Evolutionary conservation across 2,329 filamentous ascomycete species (phyloP).

Genomic region (Tolypocladium nubicola): DNA sequence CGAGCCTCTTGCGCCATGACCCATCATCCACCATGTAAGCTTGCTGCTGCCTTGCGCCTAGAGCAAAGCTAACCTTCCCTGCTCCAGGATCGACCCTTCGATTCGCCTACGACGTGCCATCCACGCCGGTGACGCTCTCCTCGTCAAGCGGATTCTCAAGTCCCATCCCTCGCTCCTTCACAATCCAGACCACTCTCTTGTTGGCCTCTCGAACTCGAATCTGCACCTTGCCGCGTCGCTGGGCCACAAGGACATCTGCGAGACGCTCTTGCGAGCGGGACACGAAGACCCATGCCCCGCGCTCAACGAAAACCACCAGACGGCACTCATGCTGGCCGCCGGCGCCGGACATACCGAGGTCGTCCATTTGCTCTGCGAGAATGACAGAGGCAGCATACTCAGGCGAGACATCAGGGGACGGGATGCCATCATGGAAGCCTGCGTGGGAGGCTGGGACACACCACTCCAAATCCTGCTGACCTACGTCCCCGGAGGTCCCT

Average conservation of each 20-base stretch:
- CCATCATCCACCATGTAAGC: neutral
- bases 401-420: constrained; percentile 57
- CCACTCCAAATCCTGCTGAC: constrained; percentile 55
- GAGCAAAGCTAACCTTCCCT: neutral
- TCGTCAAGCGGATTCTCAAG: constrained; percentile 67
- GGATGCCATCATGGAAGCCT: constrained; percentile 62
- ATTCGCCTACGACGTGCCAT: constrained; percentile 76
- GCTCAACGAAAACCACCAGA: constrained; percentile 70
- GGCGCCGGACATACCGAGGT: constrained; percentile 59
- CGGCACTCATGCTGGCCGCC: constrained; percentile 71
- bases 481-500: constrained; percentile 43
- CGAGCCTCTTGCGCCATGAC: neutral
- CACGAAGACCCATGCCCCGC: constrained; percentile 67
- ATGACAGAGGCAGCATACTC: constrained; percentile 51
- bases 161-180: constrained; percentile 61
- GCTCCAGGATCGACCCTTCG: constrained; percentile 60
- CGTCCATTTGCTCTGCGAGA: constrained; percentile 58
- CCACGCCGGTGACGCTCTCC: constrained; percentile 57
- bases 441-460: constrained; percentile 50
- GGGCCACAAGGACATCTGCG: constrained; percentile 58
- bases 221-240: constrained; percentile 71
- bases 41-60: too few species aligned
- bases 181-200: constrained; percentile 64
- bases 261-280: constrained; percentile 59
- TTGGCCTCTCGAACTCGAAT: constrained; percentile 67